Evolutionary conservation across 495 filamentous ascomycete species (phyloP).

Genomic region (Xylaria acuta): DNA sequence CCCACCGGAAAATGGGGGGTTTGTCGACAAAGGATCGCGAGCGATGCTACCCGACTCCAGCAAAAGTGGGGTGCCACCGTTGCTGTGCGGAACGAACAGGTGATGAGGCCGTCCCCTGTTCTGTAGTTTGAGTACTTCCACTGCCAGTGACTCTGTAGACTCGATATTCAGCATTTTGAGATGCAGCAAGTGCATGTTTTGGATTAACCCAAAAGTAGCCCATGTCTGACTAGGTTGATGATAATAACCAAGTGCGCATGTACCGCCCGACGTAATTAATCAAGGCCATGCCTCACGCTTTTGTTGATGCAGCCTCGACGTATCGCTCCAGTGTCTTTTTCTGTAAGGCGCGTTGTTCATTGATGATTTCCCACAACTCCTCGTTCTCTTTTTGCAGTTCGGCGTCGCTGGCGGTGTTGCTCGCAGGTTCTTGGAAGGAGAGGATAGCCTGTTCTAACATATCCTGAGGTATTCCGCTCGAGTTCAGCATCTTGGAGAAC

Average conservation of each 20-base stretch:
- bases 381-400: constrained; percentile 56
- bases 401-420: constrained; percentile 43
- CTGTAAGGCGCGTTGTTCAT: constrained; percentile 55
- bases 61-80: constrained; percentile 1
- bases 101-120: background rate
- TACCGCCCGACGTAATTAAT: background rate
- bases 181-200: background rate
- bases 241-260: background rate
- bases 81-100: background rate
- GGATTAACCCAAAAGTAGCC: background rate
- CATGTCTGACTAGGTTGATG: background rate
- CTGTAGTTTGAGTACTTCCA: background rate
- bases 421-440: constrained; percentile 42
- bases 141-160: background rate
- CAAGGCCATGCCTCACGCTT: constrained; percentile 26
- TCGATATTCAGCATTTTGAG: background rate
- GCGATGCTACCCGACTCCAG: constrained; percentile 9
- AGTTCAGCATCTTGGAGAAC: constrained; percentile 48
- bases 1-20: constrained; percentile 5
- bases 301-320: constrained; percentile 42
- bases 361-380: constrained; percentile 58
- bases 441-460: constrained; percentile 47
- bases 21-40: background rate
- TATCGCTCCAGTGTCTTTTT: constrained; percentile 56
- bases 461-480: constrained; percentile 45